Conservation (phyloP, 176 grass and related monocot genomes). For the Bonia amplexicaulis region DNA sequence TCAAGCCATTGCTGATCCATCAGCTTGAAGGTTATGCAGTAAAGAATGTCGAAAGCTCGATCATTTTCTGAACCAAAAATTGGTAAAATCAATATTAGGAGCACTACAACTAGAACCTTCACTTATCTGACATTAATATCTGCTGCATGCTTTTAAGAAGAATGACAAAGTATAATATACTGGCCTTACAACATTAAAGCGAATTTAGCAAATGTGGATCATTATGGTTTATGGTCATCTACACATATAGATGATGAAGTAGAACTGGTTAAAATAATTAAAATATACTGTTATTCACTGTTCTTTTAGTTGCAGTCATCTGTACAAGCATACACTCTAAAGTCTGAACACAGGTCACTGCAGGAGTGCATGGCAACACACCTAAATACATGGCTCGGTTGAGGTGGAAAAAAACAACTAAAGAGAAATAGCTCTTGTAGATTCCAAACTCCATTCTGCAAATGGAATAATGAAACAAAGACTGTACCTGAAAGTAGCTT, state of each 20-base stretch:
- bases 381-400: not conserved
- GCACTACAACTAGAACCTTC: not conserved
- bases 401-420: not conserved
- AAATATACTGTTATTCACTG: not conserved
- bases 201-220: conserved; percentile 5
- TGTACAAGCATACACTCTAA: conserved; percentile 14
- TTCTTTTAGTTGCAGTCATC: not conserved
- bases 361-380: not conserved
- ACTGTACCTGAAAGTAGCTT: conserved; percentile 86
- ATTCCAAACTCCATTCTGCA: not conserved
- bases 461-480: conserved; percentile 13
- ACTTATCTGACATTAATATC: not conserved
- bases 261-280: not conserved
- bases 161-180: conserved; percentile 17
- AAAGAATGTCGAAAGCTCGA: conserved; percentile 85
- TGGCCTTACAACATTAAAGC: not conserved
- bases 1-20: conserved; percentile 99
- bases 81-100: conserved; percentile 11
- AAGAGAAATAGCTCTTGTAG: not conserved
- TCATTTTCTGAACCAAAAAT: conserved; percentile 66
- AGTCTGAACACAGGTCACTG: not conserved
- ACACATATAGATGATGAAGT: not conserved
- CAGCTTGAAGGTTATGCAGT: conserved; percentile 95
- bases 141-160: not conserved
- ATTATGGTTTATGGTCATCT: not conserved